Conservation (phyloP, 805 yeast genomes). For the Candida pseudofarinosa region DNA sequence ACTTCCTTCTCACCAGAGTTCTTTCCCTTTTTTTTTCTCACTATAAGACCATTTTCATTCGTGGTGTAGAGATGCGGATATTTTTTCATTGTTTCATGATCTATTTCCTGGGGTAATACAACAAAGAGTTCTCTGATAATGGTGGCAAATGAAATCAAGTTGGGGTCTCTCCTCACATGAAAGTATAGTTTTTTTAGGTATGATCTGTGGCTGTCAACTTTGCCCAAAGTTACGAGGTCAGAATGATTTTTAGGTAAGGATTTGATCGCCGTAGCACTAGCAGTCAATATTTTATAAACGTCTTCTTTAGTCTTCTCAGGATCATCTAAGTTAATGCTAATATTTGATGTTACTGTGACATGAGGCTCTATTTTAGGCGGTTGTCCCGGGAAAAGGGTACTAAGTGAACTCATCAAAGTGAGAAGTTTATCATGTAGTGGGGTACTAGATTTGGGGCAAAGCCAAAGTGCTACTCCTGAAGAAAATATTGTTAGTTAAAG, state of each 20-base stretch:
- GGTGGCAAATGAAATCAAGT: conserved; percentile 48
- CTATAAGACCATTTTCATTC: conserved; percentile 26
- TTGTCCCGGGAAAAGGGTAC: conserved; percentile 64
- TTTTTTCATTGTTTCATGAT: conserved; percentile 27
- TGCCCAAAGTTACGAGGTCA: conserved; percentile 37
- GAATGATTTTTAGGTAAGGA: conserved; percentile 39
- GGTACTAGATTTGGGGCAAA: conserved; percentile 58
- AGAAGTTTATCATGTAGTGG: conserved; percentile 52
- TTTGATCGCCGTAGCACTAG: conserved; percentile 53
- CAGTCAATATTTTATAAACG: conserved; percentile 53
- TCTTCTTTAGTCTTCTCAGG: conserved; percentile 45
- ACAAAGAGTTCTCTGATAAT: conserved; percentile 58
- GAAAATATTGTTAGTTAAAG: conserved; percentile 3
- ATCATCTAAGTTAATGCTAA: conserved; percentile 39
- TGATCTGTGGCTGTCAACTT: conserved; percentile 44
- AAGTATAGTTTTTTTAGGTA: conserved; percentile 53
- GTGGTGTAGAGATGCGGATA: conserved; percentile 39
- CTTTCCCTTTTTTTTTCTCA: conserved; percentile 24
- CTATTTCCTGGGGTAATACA: conserved; percentile 38
- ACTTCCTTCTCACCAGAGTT: conserved; percentile 7
- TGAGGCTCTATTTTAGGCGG: conserved; percentile 73
- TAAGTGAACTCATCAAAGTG: conserved; percentile 59
- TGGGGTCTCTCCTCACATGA: conserved; percentile 42
- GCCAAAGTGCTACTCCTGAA: conserved; percentile 64
- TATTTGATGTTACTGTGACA: conserved; percentile 65